These are phyloP conservation scores for Tricholoma bakamatsutake DNA, from an alignment of 768 basidiomycete genomes.

Conservation along the genomic window DNA sequence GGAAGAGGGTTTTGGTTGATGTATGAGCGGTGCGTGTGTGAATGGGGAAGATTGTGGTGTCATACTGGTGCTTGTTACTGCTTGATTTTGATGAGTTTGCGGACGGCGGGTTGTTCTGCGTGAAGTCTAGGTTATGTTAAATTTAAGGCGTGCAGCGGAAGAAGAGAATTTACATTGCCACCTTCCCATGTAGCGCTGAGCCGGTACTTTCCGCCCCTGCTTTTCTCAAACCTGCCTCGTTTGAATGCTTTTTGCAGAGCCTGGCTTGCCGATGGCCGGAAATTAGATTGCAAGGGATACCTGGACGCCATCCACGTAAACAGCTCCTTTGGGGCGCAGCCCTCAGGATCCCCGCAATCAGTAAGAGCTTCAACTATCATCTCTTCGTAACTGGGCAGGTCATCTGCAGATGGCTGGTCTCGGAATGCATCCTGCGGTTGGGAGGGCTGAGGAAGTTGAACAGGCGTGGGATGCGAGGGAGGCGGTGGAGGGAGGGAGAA, in stretches of 20 bases:
- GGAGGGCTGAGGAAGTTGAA: slow-evolving; percentile 18
- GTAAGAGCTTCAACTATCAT: slow-evolving; percentile 82
- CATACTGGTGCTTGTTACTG: slow-evolving; percentile 20
- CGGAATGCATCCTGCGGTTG: slow-evolving; percentile 20
- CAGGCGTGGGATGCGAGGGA: slow-evolving; percentile 33
- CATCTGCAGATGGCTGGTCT: slow-evolving; percentile 28
- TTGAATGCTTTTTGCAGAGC: slow-evolving; percentile 84
- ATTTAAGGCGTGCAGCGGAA: background rate
- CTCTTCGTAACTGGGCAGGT: slow-evolving; percentile 84
- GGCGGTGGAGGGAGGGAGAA: slow-evolving; percentile 31
- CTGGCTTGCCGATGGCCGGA: slow-evolving; percentile 84
- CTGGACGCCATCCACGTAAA: slow-evolving; percentile 80
- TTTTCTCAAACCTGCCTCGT: slow-evolving; percentile 76
- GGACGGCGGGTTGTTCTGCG: slow-evolving; percentile 76
- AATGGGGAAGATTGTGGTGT: slow-evolving; percentile 45
- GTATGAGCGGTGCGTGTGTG: slow-evolving; percentile 49
- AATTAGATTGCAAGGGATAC: slow-evolving; percentile 85
- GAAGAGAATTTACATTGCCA: slow-evolving; percentile 47
- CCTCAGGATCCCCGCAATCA: slow-evolving; percentile 64
- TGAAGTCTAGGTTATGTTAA: slow-evolving; percentile 50
- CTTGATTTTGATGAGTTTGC: slow-evolving; percentile 36
- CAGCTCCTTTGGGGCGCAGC: slow-evolving; percentile 75
- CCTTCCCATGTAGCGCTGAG: slow-evolving; percentile 78
- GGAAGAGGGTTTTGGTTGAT: slow-evolving; percentile 26
- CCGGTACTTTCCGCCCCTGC: slow-evolving; percentile 65